Evolutionary conservation across 768 basidiomycete genomes (phyloP), one percentile per base, ranked within the genome.

Genomic region (Kwoniella bestiolae): DNA sequence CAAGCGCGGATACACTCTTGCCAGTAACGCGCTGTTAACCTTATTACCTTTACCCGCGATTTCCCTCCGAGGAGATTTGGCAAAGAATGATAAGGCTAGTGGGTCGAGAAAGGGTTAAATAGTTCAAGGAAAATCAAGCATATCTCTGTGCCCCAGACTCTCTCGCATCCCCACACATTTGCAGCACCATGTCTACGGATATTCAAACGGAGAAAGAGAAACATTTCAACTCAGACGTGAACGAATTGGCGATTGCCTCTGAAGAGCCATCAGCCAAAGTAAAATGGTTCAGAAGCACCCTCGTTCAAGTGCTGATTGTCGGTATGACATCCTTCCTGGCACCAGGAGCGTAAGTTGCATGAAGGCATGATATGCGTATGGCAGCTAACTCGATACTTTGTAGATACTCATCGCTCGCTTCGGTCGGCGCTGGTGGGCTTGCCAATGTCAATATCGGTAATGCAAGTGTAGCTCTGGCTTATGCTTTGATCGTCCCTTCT

Each of bases 391-490:
- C n/a, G 34, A 32, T 4, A 32, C 18, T 3, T 34, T 34, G n/a
- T 18, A 53, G 52, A 32, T 66, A 53, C 16, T 32, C 57, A 11
- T 61, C 65, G 5, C 53, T 66, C 34, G 38, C 57, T n/a, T 29
- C 65, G 5, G 47, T 50, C 3, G 65, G 65, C 38, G 65, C 65
- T 26, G 65, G 65, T 49, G 65, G 65, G 7, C 44, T 60, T 21
- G 65, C 57, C 3, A 41, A 59, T 23, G 57, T 53, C 52, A 50
- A 49, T 29, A 57, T 65, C 34, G 63, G 55, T 25, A 65, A 65
- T 14, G 63, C 56, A 16, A 38, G 57, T 28, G 52, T 51, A 5
- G 55, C 63, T 38, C 11, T 65, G 56, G 56, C 63, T 2, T 65
- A 57, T 31, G 63, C 50, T 21, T 35, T 65, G 28, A 65, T 65